A percentile compares a stretch with the other conserved stretches of the same genome.
Evolutionary conservation across 345 rosid genomes (phyloP).

Genomic region (Euphorbia peplus): DNA sequence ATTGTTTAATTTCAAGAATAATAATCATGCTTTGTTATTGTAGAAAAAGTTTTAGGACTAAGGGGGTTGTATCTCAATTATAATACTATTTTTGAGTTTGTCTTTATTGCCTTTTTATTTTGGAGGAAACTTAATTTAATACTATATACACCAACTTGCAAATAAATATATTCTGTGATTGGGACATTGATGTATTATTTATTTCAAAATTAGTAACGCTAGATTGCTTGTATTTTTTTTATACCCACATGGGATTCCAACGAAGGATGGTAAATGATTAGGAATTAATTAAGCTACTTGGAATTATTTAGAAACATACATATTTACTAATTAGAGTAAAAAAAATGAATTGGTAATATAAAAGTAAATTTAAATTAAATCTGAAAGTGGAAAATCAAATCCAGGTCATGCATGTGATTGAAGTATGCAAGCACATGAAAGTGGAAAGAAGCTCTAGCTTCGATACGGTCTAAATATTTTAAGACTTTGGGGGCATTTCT

Average conservation of each 20-base stretch:
- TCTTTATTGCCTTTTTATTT: not conserved
- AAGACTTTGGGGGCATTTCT: not conserved
- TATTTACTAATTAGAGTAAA: not conserved
- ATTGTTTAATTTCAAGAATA: not conserved
- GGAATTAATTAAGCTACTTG: too few species aligned
- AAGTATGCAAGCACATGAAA: not conserved
- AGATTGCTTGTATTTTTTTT: not conserved
- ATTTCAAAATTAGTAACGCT: too few species aligned
- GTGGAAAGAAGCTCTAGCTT: not conserved
- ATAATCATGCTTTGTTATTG: not conserved
- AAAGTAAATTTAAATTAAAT: too few species aligned
- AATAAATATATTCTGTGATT: not conserved
- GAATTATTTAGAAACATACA: too few species aligned
- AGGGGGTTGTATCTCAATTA: constrained; percentile 29
- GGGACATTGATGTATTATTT: not conserved
- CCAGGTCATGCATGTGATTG: not conserved
- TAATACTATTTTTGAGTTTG: not conserved
- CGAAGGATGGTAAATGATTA: too few species aligned
- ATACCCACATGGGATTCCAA: too few species aligned
- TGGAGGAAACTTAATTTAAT: constrained; percentile 14
- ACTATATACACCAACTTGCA: not conserved
- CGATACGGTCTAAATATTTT: not conserved
- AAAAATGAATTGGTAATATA: too few species aligned
- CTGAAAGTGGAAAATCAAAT: too few species aligned
- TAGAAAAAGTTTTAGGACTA: constrained; percentile 3